phyloP scores from a whole-genome alignment of 306 rosid species.

The Gleditsia sinensis region DNA sequence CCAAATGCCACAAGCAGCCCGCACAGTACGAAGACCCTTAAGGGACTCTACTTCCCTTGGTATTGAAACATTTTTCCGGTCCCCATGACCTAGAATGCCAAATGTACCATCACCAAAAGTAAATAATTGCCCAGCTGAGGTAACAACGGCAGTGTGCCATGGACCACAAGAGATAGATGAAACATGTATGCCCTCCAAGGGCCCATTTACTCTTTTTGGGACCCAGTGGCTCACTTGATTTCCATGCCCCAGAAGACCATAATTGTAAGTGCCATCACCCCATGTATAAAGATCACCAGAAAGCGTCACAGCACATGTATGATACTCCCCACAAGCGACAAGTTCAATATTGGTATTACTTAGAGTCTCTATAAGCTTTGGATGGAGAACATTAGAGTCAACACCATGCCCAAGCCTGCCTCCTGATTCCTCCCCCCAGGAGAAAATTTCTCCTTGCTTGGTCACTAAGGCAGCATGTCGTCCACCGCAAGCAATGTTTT shows the following conservation, averaged over 20 bases:
- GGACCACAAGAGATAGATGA: conserved; percentile 79
- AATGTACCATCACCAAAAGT: conserved; percentile 85
- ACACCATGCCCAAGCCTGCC: conserved; percentile 87
- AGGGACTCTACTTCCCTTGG: conserved; percentile 76
- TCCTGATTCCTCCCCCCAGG: conserved; percentile 84
- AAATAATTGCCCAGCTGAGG: conserved; percentile 72
- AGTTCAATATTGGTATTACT: conserved; percentile 65
- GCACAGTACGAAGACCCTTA: conserved; percentile 72
- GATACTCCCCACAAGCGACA: conserved; percentile 82
- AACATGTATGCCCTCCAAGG: conserved; percentile 70
- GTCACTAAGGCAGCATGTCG: conserved; percentile 76
- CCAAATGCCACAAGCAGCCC: conserved; percentile 81
- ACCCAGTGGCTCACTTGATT: conserved; percentile 82
- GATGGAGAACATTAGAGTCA: conserved; percentile 63
- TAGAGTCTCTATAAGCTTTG: conserved; percentile 71
- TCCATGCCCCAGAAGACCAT: conserved; percentile 74
- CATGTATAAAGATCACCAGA: conserved; percentile 77
- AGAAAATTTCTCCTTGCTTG: conserved; percentile 75
- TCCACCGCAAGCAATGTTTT: conserved; percentile 74
- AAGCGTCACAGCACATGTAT: conserved; percentile 75
- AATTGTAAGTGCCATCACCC: conserved; percentile 77
- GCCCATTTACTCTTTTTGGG: conserved; percentile 71
- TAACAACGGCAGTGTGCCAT: conserved; percentile 76
- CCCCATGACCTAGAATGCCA: conserved; percentile 78
- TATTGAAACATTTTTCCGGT: conserved; percentile 49